These are phyloP conservation scores for Gyrodon lividus DNA, from an alignment of 768 basidiomycete genomes.

Conservation along the genomic window DNA sequence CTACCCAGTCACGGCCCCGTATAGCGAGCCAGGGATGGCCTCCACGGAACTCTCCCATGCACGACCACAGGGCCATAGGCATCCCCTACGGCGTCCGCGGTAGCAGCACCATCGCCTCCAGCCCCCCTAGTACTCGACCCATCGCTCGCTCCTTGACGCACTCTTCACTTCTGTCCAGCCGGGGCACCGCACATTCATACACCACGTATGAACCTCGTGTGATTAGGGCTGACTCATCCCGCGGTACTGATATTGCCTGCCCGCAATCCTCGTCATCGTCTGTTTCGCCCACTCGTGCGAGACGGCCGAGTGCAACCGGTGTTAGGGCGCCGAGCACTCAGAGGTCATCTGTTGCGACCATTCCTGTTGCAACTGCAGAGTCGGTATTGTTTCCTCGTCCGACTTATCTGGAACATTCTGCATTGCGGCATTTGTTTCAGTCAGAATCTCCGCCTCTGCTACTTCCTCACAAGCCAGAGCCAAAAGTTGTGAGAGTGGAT, in stretches of 20 bases:
- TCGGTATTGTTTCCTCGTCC: conserved; percentile 58
- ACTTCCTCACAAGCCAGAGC: conserved; percentile 40
- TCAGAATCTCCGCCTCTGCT: conserved; percentile 43
- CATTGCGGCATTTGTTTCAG: conserved; percentile 66
- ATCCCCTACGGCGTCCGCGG: conserved; percentile 40
- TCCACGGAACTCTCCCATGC: conserved; percentile 26
- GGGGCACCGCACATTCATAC: conserved; percentile 31
- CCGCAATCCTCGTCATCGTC: conserved; percentile 35
- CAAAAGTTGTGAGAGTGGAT: conserved; percentile 20
- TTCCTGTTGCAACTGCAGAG: conserved; percentile 29
- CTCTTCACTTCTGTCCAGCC: conserved; percentile 30
- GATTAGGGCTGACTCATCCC: conserved; percentile 54
- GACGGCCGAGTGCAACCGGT: conserved; percentile 43
- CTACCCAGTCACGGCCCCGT: conserved; percentile 41
- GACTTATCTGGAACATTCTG: conserved; percentile 73
- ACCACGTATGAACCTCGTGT: conserved; percentile 62
- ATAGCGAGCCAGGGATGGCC: conserved; percentile 34
- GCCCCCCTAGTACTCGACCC: conserved; percentile 39
- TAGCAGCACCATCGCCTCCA: conserved; percentile 31
- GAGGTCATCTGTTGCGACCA: conserved; percentile 29
- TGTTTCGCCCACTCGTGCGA: conserved; percentile 46
- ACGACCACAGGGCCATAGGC: conserved; percentile 40
- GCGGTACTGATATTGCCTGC: conserved; percentile 43
- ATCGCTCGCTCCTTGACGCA: conserved; percentile 46
- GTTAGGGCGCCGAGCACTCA: conserved; percentile 21